Evolutionary conservation across 805 yeast species (phyloP).

Genomic region (Lachancea dasiensis): DNA sequence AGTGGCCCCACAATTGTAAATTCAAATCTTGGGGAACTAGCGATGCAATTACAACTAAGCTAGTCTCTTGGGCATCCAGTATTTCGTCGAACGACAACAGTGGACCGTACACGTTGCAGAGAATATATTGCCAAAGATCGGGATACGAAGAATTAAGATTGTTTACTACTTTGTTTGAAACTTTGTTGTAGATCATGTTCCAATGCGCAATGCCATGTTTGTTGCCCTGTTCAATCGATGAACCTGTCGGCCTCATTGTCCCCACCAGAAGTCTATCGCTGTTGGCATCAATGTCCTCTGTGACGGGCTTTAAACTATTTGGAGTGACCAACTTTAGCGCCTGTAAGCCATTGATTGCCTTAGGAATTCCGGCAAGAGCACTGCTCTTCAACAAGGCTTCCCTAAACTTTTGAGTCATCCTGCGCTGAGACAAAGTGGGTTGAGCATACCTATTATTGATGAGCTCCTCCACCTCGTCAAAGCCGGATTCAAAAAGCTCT

Average conservation of each 20-base stretch:
- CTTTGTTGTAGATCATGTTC: constrained; percentile 69
- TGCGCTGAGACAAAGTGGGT: constrained; percentile 19
- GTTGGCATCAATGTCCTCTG: constrained; percentile 5
- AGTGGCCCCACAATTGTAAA: constrained; percentile 87
- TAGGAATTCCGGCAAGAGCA: constrained; percentile 80
- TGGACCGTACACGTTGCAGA: constrained; percentile 72
- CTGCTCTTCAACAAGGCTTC: constrained; percentile 75
- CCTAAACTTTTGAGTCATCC: constrained; percentile 50
- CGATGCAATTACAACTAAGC: constrained; percentile 69
- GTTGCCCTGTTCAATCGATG: constrained; percentile 4
- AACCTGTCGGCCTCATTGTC: constrained; percentile 3
- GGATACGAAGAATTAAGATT: constrained; percentile 77
- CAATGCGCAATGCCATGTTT: constrained; percentile 56
- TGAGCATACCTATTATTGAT: constrained; percentile 19
- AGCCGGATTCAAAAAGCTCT: constrained; percentile 14
- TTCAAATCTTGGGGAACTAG: constrained; percentile 90
- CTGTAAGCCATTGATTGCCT: constrained; percentile 72
- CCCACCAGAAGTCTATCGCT: constrained; percentile 1
- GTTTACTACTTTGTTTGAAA: constrained; percentile 56
- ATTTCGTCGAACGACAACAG: constrained; percentile 63
- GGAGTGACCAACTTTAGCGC: constrained; percentile 65
- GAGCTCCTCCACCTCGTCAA: constrained; percentile 3
- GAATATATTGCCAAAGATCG: constrained; percentile 70
- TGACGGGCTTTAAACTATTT: constrained; percentile 11
- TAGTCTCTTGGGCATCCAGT: constrained; percentile 61